These are phyloP conservation scores for Prunus fruticosa DNA, from an alignment of 306 rosid genomes.

Conservation along the genomic window DNA sequence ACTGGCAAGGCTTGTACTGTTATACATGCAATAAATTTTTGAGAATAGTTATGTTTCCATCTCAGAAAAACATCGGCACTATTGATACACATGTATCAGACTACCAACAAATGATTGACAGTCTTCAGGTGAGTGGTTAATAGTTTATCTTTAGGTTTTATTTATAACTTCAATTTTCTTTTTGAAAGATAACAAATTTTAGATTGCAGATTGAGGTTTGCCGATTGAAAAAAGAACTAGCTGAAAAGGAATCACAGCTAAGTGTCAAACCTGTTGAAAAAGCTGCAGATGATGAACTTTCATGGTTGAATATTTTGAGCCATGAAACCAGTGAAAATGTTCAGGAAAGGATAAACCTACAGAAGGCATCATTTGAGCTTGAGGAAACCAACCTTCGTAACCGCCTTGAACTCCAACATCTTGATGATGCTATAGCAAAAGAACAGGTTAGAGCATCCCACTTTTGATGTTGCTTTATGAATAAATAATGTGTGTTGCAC, in stretches of 20 bases:
- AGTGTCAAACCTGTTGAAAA: slow-evolving; percentile 49
- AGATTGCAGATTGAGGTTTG: slow-evolving; percentile 50
- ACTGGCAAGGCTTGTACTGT: not conserved
- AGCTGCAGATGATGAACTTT: slow-evolving; percentile 53
- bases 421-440: slow-evolving; percentile 58
- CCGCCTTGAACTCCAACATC: slow-evolving; percentile 55
- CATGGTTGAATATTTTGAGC: slow-evolving; percentile 55
- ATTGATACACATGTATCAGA: slow-evolving; percentile 57
- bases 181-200: slow-evolving; percentile 9
- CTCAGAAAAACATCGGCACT: slow-evolving; percentile 58
- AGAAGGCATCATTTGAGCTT: slow-evolving; percentile 58
- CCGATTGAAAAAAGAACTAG: slow-evolving; percentile 51
- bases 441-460: slow-evolving; percentile 38
- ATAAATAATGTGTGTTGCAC: not conserved
- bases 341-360: slow-evolving; percentile 63
- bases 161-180: not conserved
- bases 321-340: slow-evolving; percentile 64
- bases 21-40: not conserved
- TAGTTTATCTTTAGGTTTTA: slow-evolving; percentile 9
- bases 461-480: not conserved
- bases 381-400: slow-evolving; percentile 59
- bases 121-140: slow-evolving; percentile 48
- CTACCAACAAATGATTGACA: slow-evolving; percentile 63
- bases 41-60: slow-evolving; percentile 6
- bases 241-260: slow-evolving; percentile 48